Base-by-base conservation (phyloP, 2,329 filamentous ascomycete genomes). In the Cylindrodendrum hubeiense region DNA sequence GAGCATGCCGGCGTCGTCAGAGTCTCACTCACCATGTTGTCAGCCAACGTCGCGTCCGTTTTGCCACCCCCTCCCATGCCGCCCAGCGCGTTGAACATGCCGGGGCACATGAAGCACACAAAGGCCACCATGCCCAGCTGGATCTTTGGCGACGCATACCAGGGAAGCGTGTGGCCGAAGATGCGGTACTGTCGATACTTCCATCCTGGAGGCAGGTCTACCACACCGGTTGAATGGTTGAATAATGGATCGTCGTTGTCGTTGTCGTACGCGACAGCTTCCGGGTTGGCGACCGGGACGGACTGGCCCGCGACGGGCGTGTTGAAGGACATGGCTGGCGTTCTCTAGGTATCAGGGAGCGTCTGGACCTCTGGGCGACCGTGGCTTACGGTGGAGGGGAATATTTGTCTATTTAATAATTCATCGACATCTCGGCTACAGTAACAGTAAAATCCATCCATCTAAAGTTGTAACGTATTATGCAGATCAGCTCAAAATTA, bases 81-180 rank as follows among this genome's bases (percentile, higher is more conserved):
- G 63, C 82, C 82, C 57, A 92, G 83, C 5, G 90, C 89, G 74
- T 92, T 92, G 82, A 88, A 92, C 89, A 92, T 91, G 73, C 90
- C 90, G 1, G 90, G 90, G 75, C 90, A 92, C 68, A 92, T 77
- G 82, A 92, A 83, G 72, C 81, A 83, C 53, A 83, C 80, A 68
- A 82, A 77, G 28, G 80, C 79, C 52, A 94, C 91, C 83, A 94
- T 86, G 67, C 91, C 75, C 30, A 94, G 84, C 81, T 94, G 92
- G 46, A 89, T 81, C 75, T 89, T 87, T 5, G 92, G 92, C 65
- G 91, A 93, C 15, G 92, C 92, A 77, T 91, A 94, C 85, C 89
- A 93, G 5, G 71, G 70, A 5, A 70, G 24, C 1, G 24, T 53
- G 39, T 41, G 57, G 34, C 71, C 71, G n/a, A 74, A 70, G 47